phyloP scores from a whole-genome alignment of 371 early-diverging fungal genomes.

The Mortierella sp. region DNA sequence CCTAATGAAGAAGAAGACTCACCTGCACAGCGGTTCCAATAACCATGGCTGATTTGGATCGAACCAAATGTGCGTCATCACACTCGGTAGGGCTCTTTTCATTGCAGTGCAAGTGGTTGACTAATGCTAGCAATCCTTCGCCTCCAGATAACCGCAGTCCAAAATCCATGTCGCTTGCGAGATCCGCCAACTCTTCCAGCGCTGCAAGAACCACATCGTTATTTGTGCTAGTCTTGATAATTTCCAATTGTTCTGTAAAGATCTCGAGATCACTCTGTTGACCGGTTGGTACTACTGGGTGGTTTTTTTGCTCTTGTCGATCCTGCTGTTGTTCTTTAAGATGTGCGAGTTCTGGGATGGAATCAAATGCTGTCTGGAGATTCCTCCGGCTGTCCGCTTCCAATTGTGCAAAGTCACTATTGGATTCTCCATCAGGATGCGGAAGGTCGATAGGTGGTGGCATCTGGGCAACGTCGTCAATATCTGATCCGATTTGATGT shows the following conservation, averaged over 20 bases:
- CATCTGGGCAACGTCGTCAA: background rate
- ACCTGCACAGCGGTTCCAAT: constrained; percentile 59
- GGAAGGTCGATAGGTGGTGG: constrained; percentile 30
- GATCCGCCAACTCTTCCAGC: constrained; percentile 58
- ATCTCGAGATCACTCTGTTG: constrained; percentile 33
- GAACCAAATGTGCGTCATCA: constrained; percentile 20
- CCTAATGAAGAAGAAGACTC: background rate
- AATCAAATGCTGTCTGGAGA: constrained; percentile 45
- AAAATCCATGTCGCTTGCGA: constrained; percentile 64
- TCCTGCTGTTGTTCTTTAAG: constrained; percentile 14
- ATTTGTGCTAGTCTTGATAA: constrained; percentile 25
- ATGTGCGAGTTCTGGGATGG: constrained; percentile 36
- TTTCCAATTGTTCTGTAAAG: constrained; percentile 34
- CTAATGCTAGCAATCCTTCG: constrained; percentile 36
- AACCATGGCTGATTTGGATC: constrained; percentile 43
- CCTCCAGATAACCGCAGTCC: constrained; percentile 55
- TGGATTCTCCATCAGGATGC: background rate
- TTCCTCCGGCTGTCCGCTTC: constrained; percentile 35
- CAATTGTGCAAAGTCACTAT: constrained; percentile 15
- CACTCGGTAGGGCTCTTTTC: constrained; percentile 30
- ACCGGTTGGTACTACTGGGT: background rate
- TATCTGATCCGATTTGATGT: constrained; percentile 22
- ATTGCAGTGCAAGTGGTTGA: constrained; percentile 38
- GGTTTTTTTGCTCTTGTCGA: background rate
- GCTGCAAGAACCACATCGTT: constrained; percentile 28